phyloP scores from a whole-genome alignment of 257 asterid species.

The Przewalskia tangutica region DNA sequence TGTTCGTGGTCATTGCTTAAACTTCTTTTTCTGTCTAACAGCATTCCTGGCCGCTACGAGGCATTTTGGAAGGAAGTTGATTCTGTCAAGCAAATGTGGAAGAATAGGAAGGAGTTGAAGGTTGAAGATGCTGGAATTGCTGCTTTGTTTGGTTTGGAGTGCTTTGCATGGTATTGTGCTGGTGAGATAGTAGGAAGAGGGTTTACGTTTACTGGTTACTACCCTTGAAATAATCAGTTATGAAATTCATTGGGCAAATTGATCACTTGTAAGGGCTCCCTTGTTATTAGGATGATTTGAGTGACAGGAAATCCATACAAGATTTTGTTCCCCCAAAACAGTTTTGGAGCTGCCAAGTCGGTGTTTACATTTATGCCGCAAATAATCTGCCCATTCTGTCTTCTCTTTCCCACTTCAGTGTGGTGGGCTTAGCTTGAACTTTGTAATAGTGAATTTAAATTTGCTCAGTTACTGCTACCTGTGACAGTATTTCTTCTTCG shows the following conservation, averaged over 20 bases:
- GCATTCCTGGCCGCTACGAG: conserved; percentile 79
- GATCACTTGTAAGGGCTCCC: conserved; percentile 12
- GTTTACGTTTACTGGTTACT: conserved; percentile 83
- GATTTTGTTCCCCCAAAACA: conserved; percentile 21
- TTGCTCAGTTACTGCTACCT: conserved; percentile 3
- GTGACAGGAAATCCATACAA: conserved; percentile 11
- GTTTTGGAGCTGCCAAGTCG: conserved; percentile 37
- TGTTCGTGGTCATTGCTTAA: not conserved
- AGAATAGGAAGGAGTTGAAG: conserved; percentile 64
- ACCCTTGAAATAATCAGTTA: conserved; percentile 36
- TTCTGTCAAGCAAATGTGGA: conserved; percentile 70
- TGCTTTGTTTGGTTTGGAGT: conserved; percentile 74
- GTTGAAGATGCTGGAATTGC: conserved; percentile 89
- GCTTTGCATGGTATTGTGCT: conserved; percentile 91
- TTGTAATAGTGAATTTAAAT: conserved; percentile 5
- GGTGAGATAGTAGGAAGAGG: conserved; percentile 98
- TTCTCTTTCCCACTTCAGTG: conserved; percentile 7
- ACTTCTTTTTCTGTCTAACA: conserved; percentile 13
- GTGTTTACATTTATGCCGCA: conserved; percentile 18
- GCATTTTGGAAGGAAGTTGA: conserved; percentile 77
- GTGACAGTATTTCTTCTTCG: not conserved
- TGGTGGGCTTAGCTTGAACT: conserved; percentile 9
- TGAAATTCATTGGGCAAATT: conserved; percentile 10
- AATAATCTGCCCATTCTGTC: conserved; percentile 22
- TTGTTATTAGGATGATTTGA: conserved; percentile 8